phyloP scores from a whole-genome alignment of 345 rosid genomes.

The Bruguiera parviflora region DNA sequence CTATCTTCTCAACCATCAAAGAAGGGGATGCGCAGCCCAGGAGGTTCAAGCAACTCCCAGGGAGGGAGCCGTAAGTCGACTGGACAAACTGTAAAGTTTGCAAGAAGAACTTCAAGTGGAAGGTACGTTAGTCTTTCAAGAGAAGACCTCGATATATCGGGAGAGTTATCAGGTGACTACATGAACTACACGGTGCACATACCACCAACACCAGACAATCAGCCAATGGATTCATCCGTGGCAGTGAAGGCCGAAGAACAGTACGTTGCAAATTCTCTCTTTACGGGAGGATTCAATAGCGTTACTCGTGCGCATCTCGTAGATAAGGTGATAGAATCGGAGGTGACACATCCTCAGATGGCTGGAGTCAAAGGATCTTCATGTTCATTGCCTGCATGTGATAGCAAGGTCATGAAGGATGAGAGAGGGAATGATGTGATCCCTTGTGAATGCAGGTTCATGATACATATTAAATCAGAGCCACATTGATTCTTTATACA shows the following conservation, averaged over 20 bases:
- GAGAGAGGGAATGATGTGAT: conserved; percentile 77
- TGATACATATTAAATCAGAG: too few species aligned
- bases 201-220: conserved; percentile 90
- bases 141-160: conserved; percentile 82
- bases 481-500: too few species aligned
- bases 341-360: conserved; percentile 96
- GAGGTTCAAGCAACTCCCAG: conserved; percentile 28
- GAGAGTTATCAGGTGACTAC: conserved; percentile 71
- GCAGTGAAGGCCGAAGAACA: conserved; percentile 78
- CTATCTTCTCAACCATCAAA: conserved; percentile 54
- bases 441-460: conserved; percentile 88
- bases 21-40: conserved; percentile 54
- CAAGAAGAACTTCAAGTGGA: conserved; percentile 89
- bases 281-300: conserved; percentile 93
- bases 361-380: conserved; percentile 81
- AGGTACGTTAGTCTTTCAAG: conserved; percentile 76
- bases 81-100: conserved; percentile 89
- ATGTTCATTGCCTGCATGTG: conserved; percentile 87
- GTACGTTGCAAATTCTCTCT: conserved; percentile 80
- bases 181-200: conserved; percentile 91
- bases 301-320: conserved; percentile 91
- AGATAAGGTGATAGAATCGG: conserved; percentile 95
- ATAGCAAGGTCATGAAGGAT: conserved; percentile 86
- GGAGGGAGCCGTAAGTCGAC: conserved; percentile 16
- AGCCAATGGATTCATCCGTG: conserved; percentile 64